Conservation (phyloP, 2,329 filamentous ascomycete species). For the Arthrocladium fulminans region DNA sequence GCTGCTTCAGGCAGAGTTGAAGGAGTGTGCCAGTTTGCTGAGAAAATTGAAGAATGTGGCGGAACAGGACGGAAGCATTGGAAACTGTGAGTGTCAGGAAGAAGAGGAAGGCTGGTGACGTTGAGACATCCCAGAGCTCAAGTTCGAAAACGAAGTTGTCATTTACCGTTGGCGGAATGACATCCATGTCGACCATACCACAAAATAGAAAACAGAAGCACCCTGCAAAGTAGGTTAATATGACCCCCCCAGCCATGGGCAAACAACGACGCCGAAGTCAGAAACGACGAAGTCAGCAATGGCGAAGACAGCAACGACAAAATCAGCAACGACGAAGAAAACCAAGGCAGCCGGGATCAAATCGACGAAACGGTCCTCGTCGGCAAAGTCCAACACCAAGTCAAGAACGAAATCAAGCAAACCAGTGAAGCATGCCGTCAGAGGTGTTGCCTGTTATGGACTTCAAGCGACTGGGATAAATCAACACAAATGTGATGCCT, state of each 20-base stretch:
- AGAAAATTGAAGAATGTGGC: constrained; percentile 32
- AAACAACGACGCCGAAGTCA: constrained; percentile 9
- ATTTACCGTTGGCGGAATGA: constrained; percentile 11
- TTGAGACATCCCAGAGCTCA: neutral
- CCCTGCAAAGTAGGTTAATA: no score
- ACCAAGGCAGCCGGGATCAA: neutral
- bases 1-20: constrained; percentile 46
- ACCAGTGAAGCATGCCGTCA: neutral
- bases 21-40: constrained; percentile 41
- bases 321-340: neutral
- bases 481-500: no score
- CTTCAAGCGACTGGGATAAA: no score
- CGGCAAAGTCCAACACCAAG: constrained; percentile 4
- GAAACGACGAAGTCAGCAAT: neutral
- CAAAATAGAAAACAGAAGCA: neutral
- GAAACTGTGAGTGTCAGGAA: neutral
- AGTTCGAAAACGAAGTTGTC: constrained; percentile 6
- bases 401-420: neutral
- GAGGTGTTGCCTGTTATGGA: no score
- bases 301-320: neutral
- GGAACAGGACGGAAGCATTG: constrained; percentile 6
- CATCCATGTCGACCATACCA: constrained; percentile 7
- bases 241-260: no score
- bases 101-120: constrained; percentile 2
- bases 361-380: neutral